Base-by-base conservation (phyloP, 371 early-diverging fungal species). In the Lichtheimia corymbifera region DNA sequence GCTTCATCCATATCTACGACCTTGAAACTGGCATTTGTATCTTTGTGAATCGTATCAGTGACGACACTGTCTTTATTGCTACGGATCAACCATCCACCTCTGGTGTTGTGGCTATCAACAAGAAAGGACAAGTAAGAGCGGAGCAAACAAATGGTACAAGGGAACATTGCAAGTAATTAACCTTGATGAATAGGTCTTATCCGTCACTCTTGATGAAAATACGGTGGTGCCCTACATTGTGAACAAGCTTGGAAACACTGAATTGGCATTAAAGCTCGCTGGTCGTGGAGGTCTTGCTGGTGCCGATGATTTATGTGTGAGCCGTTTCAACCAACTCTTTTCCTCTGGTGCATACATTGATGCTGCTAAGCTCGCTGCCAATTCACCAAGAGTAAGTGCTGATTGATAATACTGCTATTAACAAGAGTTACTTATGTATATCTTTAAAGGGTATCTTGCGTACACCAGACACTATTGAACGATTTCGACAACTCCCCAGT, bases 1-100 rank as follows among this genome's bases (percentile, higher is more conserved):
- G 98, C n/a, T 97, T 91, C 71, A 91, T 98, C 60, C 97, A 98
- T 70, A 79, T 98, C 28, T 97, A 94, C 76, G 97, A 97, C 67
- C 81, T 98, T 47, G 97, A 96, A 72, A 84, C 92, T 9, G 97
- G 95, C 30, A 86, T 89, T 14, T 93, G 95, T 74, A 88, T 98
- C 52, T 98, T 91, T 77, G 94, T 94, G 90, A 97, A 97, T 80
- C 88, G 98, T 61, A 97, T 98, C 63, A 92, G 91, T 65, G 93
- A 91, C 35, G 99, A 97, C 57, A 96, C 99, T 24, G 92, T 98
- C 59, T 98, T 98, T 83, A 93, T 95, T 41, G 94, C 98, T 58
- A 90, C 97, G n/a, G 96, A 95, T 67, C 87, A 92, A 63, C 90
- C 91, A 50, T 79, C 82, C 13, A 88, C 90, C 2, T 84, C 89